A percentile compares a stretch with the other conserved stretches of the same genome.
Evolutionary conservation across 345 rosid species (phyloP).

Genomic region (Populus euphratica): DNA sequence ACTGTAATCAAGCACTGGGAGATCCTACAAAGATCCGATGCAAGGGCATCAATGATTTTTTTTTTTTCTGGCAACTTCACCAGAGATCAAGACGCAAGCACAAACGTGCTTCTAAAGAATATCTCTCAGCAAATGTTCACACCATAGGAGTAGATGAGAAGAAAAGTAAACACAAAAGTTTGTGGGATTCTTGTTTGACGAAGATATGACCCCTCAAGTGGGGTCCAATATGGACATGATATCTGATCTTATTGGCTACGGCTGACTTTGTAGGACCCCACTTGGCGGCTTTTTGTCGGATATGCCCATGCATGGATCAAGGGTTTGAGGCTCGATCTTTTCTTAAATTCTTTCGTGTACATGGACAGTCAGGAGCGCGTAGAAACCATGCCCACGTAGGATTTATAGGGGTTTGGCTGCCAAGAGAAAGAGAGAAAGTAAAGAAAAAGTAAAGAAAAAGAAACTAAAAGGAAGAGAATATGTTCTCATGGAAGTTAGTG

Average conservation of each 20-base stretch:
- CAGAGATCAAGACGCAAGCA: background rate
- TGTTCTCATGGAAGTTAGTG: slow-evolving; percentile 18
- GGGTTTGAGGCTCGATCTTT: background rate
- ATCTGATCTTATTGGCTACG: slow-evolving; percentile 21
- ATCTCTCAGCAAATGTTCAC: background rate
- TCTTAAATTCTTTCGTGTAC: background rate
- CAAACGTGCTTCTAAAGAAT: slow-evolving; percentile 1
- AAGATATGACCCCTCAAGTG: background rate
- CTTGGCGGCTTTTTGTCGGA: slow-evolving; percentile 47
- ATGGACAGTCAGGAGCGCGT: slow-evolving; percentile 37
- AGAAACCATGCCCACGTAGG: slow-evolving; percentile 48
- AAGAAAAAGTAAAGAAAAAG: background rate
- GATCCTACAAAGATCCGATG: background rate
- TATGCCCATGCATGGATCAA: slow-evolving; percentile 21
- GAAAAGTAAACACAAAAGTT: background rate
- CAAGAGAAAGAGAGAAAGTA: background rate
- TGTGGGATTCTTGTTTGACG: slow-evolving; percentile 9
- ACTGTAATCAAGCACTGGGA: too few relatives aligned
- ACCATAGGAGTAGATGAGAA: background rate
- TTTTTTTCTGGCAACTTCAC: background rate
- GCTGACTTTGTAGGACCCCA: slow-evolving; percentile 21
- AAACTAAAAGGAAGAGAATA: slow-evolving; percentile 33
- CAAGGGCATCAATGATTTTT: background rate
- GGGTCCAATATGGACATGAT: slow-evolving; percentile 28
- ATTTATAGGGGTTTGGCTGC: slow-evolving; percentile 21